Evolutionary conservation across 2,329 filamentous ascomycete genomes (phyloP), one percentile per base, ranked within the genome.

Genomic region (Xylariaceae sp.): DNA sequence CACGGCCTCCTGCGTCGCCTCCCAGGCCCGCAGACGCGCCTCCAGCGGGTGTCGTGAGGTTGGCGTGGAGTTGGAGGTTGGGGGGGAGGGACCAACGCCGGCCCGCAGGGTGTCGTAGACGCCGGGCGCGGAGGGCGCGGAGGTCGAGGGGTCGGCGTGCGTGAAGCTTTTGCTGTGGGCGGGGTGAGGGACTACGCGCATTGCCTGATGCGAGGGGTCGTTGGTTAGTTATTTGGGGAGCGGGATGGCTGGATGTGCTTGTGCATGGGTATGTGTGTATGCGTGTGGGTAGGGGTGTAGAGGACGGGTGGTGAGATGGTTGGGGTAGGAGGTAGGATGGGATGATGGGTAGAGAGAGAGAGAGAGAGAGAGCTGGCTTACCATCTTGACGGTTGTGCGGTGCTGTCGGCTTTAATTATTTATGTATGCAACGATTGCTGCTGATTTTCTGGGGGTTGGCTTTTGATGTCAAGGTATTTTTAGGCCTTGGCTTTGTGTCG

Each of bases 91-190:
- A 66, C 86, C 86, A 64, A 96, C 83, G 76, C 93, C 92, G 61
- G 88, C 81, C 70, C 95, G 93, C 67, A 99, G 89, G 18, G 90
- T 93, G 80, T 98, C 95, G 82, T 96, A 93, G 62, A 98, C 82
- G 66, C 93, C 93, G 0, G 93, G 93, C 16, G 92, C 93, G 1
- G 93, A 97, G 66, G 95, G 95, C 3, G 95, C 95, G 53, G 84
- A 86, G 67, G 83, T 82, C 63, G 81, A 83, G 71, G 55, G 81
- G 68, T 65, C 81, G 77, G 78, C n/a, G n/a, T 89, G 88, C 69
- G 80, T 81, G 77, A 85, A 88, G 71, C 84, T 81, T 65, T 81
- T 84, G 67, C 86, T 76, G 80, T 93, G 85, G 65, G 79, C 71
- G 68, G 86, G 75, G 59, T 86, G 74, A 72, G 95, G 95, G 65